Conservation (phyloP, 176 grass and related monocot species). For the Alloteropsis semialata region DNA sequence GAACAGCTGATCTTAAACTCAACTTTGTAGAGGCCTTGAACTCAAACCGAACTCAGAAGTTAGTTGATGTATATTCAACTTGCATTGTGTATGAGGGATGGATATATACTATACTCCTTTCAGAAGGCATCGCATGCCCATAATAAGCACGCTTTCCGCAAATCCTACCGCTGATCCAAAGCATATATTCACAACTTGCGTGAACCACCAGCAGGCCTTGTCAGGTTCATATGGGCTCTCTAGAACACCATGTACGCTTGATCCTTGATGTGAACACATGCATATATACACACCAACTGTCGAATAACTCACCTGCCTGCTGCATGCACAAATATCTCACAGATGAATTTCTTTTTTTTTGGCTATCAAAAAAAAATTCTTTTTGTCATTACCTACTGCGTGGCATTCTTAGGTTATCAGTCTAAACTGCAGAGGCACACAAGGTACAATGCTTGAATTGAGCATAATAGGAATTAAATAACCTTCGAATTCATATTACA, state of each 20-base stretch:
- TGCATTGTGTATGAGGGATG: neutral
- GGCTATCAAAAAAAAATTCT: too few species aligned
- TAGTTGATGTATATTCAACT: neutral
- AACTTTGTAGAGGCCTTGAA: neutral
- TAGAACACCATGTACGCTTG: neutral
- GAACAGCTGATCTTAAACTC: neutral
- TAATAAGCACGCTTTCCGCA: neutral
- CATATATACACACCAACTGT: neutral
- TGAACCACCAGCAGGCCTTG: neutral
- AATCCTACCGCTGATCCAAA: neutral
- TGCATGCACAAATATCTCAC: neutral
- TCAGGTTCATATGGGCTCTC: neutral
- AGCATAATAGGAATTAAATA: conserved; percentile 29
- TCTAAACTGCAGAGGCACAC: neutral
- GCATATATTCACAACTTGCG: neutral
- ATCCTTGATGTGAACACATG: neutral
- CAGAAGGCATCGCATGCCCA: neutral
- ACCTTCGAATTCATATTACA: neutral
- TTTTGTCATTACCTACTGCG: neutral
- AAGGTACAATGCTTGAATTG: neutral
- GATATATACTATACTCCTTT: neutral
- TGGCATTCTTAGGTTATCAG: neutral
- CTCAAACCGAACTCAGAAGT: neutral
- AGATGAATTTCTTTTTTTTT: neutral
- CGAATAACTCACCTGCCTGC: too few species aligned